Evolutionary conservation across 116 monocot species (phyloP).

Genomic region (Iris pallida): DNA sequence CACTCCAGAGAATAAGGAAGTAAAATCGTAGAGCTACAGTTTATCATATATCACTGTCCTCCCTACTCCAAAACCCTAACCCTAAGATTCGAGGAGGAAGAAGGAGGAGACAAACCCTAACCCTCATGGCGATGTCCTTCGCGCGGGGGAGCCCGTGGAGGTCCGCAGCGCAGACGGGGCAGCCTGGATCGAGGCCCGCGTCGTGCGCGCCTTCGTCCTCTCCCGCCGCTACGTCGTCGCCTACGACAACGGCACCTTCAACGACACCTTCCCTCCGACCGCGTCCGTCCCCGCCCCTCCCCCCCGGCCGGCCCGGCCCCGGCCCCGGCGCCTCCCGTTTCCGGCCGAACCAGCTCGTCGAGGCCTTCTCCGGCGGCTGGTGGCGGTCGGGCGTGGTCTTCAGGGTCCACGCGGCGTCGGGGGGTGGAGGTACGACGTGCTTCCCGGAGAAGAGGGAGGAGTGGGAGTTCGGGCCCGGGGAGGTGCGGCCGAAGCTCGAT

Average conservation of each 20-base stretch:
- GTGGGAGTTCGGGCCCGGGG: neutral
- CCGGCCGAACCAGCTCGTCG: constrained; percentile 1
- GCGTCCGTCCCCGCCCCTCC: neutral
- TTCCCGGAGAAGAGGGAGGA: constrained; percentile 14
- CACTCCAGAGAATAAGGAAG: neutral
- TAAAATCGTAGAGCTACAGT: too few relatives aligned
- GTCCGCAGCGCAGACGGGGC: constrained; percentile 3
- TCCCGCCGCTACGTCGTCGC: neutral
- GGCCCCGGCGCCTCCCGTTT: neutral
- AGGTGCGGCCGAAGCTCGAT: constrained; percentile 16
- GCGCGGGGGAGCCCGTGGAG: neutral
- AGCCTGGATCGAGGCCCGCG: neutral
- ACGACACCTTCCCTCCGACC: neutral
- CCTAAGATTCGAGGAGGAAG: neutral
- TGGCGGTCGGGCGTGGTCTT: neutral
- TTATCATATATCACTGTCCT: too few relatives aligned
- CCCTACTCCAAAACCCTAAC: too few relatives aligned
- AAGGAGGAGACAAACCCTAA: neutral
- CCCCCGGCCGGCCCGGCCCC: neutral
- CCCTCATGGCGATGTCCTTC: neutral
- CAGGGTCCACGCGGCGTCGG: neutral
- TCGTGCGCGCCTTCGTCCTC: neutral
- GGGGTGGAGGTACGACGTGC: constrained; percentile 7
- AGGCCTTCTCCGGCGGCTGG: neutral
- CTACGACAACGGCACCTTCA: neutral